A percentile compares a stretch with the other conserved stretches of the same genome.
These are phyloP conservation scores for Aspergillus glaucus DNA, from an alignment of 2,329 filamentous ascomycete genomes.

Conservation along the genomic window DNA sequence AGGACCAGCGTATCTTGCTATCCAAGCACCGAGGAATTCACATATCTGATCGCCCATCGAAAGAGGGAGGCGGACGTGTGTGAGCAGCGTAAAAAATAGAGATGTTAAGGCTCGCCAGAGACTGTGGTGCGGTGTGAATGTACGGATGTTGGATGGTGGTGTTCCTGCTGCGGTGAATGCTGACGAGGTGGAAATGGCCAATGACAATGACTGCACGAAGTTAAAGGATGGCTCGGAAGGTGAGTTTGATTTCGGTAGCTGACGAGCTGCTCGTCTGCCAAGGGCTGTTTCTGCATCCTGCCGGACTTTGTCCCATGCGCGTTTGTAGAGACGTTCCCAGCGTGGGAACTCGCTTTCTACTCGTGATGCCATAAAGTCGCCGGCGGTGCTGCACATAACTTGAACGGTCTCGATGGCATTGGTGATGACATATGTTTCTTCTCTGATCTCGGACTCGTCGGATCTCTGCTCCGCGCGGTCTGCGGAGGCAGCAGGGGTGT, in stretches of 20 bases:
- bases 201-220: conserved; percentile 15
- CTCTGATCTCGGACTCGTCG: conserved; percentile 22
- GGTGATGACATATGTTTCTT: conserved; percentile 51
- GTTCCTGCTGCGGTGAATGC: conserved; percentile 10
- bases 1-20: conserved; percentile 28
- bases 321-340: conserved; percentile 37
- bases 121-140: conserved; percentile 34
- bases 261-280: conserved; percentile 18
- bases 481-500: conserved; percentile 6
- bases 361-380: conserved; percentile 72
- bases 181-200: conserved; percentile 5
- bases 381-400: conserved; percentile 63
- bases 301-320: conserved; percentile 31
- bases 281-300: conserved; percentile 31
- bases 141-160: not conserved
- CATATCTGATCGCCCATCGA: conserved; percentile 38
- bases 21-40: conserved; percentile 31
- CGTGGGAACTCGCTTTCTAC: conserved; percentile 62
- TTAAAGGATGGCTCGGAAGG: conserved; percentile 10
- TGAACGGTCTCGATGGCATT: conserved; percentile 64
- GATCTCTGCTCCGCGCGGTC: conserved; percentile 53
- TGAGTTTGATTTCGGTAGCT: not conserved
- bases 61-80: conserved; percentile 33
- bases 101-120: conserved; percentile 33
- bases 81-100: conserved; percentile 35